Percentiles rank a stretch among this genome's conserved stretches.
Evolutionary conservation across 2,329 filamentous ascomycete genomes (phyloP).

Genomic region (Colletotrichum truncatum): DNA sequence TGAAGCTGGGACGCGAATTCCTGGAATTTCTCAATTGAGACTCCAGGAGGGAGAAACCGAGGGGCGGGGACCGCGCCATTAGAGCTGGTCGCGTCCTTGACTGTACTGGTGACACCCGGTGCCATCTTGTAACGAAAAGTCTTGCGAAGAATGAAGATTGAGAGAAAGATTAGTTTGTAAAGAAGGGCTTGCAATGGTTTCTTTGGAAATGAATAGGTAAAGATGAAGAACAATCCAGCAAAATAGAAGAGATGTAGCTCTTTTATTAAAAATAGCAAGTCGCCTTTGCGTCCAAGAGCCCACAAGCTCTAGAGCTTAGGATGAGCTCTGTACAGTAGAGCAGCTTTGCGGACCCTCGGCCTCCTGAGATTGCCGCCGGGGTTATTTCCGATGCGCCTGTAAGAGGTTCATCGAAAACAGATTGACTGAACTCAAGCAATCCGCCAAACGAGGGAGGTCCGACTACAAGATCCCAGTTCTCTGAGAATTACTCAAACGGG

Average conservation of each 20-base stretch:
- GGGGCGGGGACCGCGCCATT: background rate
- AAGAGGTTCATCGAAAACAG: background rate
- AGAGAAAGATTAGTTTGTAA: too few relatives aligned
- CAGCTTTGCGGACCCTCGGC: background rate
- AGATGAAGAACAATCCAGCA: rapidly evolving
- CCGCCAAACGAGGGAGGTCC: background rate
- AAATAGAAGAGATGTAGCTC: background rate
- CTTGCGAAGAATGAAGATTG: background rate
- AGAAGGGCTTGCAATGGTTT: too few relatives aligned
- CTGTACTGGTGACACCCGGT: background rate
- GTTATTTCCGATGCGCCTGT: background rate
- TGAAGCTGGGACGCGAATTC: constrained; percentile 6
- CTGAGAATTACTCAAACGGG: constrained; percentile 4
- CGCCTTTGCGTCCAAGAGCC: background rate
- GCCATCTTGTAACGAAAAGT: background rate
- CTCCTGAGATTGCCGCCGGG: background rate
- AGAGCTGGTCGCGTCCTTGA: background rate
- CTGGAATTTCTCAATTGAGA: constrained; percentile 7
- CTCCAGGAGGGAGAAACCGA: background rate
- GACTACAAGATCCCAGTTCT: background rate
- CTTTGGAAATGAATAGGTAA: background rate
- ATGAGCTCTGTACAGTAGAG: background rate
- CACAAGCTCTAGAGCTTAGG: background rate
- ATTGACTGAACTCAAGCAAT: background rate
- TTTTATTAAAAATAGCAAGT: background rate